phyloP scores from a whole-genome alignment of 352 stramenopile genomes.

The Aphanomyces cochlioides region DNA sequence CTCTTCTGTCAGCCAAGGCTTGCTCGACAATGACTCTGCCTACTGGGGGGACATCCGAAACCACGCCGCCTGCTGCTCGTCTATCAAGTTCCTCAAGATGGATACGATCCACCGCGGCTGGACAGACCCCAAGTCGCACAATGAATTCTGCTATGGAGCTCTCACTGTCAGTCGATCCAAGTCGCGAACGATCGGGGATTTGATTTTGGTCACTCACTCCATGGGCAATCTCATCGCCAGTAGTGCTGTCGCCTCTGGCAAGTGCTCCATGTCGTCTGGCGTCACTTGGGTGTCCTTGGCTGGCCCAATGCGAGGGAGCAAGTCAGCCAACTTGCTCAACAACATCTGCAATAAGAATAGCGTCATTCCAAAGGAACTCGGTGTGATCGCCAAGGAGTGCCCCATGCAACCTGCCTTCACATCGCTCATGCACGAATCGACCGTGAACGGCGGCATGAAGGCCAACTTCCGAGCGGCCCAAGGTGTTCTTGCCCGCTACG shows the following conservation, averaged over 20 bases:
- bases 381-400: background rate
- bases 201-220: slow-evolving; percentile 42
- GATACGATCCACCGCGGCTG: slow-evolving; percentile 33
- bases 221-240: slow-evolving; percentile 46
- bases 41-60: slow-evolving; percentile 33
- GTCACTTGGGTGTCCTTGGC: slow-evolving; percentile 43
- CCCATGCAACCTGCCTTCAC: background rate
- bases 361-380: background rate
- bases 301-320: slow-evolving; percentile 38
- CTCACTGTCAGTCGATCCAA: slow-evolving; percentile 15
- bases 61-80: slow-evolving; percentile 35
- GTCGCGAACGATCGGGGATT: slow-evolving; percentile 31
- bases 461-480: slow-evolving; percentile 27
- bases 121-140: slow-evolving; percentile 30
- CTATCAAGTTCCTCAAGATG: slow-evolving; percentile 34
- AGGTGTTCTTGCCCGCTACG: slow-evolving; percentile 33
- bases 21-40: slow-evolving; percentile 23
- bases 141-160: slow-evolving; percentile 32
- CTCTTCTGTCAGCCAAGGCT: slow-evolving; percentile 29
- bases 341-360: slow-evolving; percentile 20
- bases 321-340: slow-evolving; percentile 25
- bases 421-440: slow-evolving; percentile 30
- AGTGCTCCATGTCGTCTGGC: slow-evolving; percentile 33
- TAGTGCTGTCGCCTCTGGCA: slow-evolving; percentile 31
- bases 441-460: slow-evolving; percentile 34